Conservation (phyloP, 352 stramenopile species). For the Globisporangium spiculum region DNA sequence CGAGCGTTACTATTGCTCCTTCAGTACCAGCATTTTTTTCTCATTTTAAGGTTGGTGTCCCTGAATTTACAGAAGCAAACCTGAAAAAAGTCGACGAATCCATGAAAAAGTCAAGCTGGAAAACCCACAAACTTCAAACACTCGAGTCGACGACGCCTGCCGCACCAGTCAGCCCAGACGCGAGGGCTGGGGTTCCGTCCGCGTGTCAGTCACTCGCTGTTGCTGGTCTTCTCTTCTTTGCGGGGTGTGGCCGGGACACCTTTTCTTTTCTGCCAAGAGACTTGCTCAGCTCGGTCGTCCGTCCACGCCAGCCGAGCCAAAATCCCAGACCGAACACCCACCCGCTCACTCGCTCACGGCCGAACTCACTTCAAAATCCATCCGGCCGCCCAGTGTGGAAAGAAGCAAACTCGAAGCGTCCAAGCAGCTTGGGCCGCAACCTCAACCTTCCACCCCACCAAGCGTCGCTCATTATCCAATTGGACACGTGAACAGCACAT, state of each 20-base stretch:
- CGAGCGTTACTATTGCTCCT: not conserved
- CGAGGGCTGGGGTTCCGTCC: not conserved
- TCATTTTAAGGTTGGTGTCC: not conserved
- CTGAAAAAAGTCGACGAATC: constrained; percentile 12
- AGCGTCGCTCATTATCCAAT: constrained; percentile 18
- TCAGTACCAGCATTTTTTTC: not conserved
- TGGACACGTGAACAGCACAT: constrained; percentile 13
- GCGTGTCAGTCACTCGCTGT: too few species aligned
- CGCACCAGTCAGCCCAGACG: constrained; percentile 3
- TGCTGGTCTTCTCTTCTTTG: too few species aligned
- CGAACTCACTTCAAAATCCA: constrained; percentile 19
- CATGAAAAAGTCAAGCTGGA: constrained; percentile 1
- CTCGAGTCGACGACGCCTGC: constrained; percentile 6
- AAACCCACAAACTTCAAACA: constrained; percentile 9
- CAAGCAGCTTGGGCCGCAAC: not conserved
- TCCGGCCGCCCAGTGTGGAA: not conserved
- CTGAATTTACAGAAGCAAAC: not conserved
- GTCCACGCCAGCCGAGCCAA: not conserved
- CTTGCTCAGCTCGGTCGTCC: not conserved
- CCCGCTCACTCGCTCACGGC: constrained; percentile 3
- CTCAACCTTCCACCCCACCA: constrained; percentile 4
- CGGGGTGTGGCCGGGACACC: not conserved
- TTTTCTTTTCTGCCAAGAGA: constrained; percentile 9
- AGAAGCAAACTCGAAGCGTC: not conserved
- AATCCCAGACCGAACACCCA: not conserved